Percentiles rank a stretch among this genome's conserved stretches.
phyloP scores from a whole-genome alignment of 176 grass and related monocot genomes.

The Sorghum bicolor region Sorghum_bicolor_NCBIv3 NC_012876.2:867501-868000 shows the following conservation, averaged over 20 bases:
- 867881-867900: slow-evolving; percentile 48
- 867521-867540: slow-evolving; percentile 64
- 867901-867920: not conserved
- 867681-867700: slow-evolving; percentile 40
- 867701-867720: slow-evolving; percentile 52
- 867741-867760: slow-evolving; percentile 12
- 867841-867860: not conserved
- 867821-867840: slow-evolving; percentile 16
- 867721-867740: slow-evolving; percentile 33
- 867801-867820: slow-evolving; percentile 28
- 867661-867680: slow-evolving; percentile 37
- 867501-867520: slow-evolving; percentile 52
- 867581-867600: slow-evolving; percentile 70
- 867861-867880: not conserved
- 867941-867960: not conserved
- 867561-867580: slow-evolving; percentile 73
- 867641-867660: not conserved
- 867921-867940: not conserved
- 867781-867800: slow-evolving; percentile 8
- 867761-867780: slow-evolving; percentile 14
- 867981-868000: slow-evolving; percentile 14
- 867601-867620: slow-evolving; percentile 39
- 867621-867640: not conserved
- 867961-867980: slow-evolving; percentile 21
- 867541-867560: slow-evolving; percentile 46